These are phyloP conservation scores for Prunus yedoensis DNA, from an alignment of 331 rosid genomes.

Conservation along the genomic window DNA sequence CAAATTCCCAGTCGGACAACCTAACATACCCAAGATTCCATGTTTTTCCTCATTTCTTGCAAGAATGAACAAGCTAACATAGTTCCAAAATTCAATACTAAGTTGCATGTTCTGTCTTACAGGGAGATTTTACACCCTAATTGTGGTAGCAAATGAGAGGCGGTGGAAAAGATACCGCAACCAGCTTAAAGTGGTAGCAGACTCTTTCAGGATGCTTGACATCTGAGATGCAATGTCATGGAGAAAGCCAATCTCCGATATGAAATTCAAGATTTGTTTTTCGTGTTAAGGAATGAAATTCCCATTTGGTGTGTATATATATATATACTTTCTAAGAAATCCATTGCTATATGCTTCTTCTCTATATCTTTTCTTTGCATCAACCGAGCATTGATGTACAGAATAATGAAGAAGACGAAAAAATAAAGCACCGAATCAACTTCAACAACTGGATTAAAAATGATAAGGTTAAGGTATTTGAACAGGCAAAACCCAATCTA, in stretches of 20 bases:
- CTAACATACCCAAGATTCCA: too few relatives aligned
- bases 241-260: background rate
- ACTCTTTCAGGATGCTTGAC: slow-evolving; percentile 86
- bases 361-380: background rate
- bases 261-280: background rate
- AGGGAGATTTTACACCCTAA: slow-evolving; percentile 80
- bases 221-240: slow-evolving; percentile 38
- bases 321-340: background rate
- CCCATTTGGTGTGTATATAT: background rate
- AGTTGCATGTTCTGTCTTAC: slow-evolving; percentile 9
- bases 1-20: too few relatives aligned
- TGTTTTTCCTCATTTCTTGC: too few relatives aligned
- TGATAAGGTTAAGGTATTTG: background rate
- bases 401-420: background rate
- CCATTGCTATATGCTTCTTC: background rate
- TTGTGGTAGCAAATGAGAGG: slow-evolving; percentile 86
- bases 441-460: too few relatives aligned
- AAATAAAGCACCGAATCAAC: background rate
- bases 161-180: slow-evolving; percentile 80
- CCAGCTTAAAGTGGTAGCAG: slow-evolving; percentile 88
- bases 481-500: background rate
- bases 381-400: background rate
- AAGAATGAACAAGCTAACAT: too few relatives aligned
- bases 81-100: background rate
- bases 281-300: background rate